phyloP scores from a whole-genome alignment of 1,139 yeast species.

The Hanseniaspora gamundiae region DNA sequence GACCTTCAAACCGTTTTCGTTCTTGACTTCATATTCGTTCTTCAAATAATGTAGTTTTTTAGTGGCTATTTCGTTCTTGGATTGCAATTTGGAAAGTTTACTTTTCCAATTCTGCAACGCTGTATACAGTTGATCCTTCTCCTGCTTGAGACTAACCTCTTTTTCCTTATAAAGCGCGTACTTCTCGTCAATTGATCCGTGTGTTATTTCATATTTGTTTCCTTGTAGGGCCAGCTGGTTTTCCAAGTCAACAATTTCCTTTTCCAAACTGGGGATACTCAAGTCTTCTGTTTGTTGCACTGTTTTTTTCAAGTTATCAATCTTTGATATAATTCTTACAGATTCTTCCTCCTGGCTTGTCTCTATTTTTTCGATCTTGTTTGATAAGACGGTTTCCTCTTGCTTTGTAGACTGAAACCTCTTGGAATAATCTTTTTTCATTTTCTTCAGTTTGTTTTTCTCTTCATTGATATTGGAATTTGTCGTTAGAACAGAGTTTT shows the following conservation, averaged over 20 bases:
- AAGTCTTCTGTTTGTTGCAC: constrained; percentile 30
- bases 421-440: constrained; percentile 51
- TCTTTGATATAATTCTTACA: constrained; percentile 33
- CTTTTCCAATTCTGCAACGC: not conserved
- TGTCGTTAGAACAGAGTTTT: constrained; percentile 50
- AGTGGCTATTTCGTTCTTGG: not conserved
- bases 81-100: not conserved
- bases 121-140: not conserved
- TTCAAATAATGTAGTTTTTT: not conserved
- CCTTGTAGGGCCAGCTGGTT: constrained; percentile 27
- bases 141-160: not conserved
- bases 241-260: constrained; percentile 23
- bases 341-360: constrained; percentile 24
- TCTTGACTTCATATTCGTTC: not conserved
- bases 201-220: constrained; percentile 29
- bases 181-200: constrained; percentile 26
- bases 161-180: constrained; percentile 14
- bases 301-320: constrained; percentile 30
- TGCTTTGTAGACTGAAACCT: constrained; percentile 38
- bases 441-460: constrained; percentile 40
- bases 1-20: not conserved
- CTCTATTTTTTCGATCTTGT: constrained; percentile 35
- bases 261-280: constrained; percentile 29
- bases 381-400: constrained; percentile 46
- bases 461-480: constrained; percentile 42